Evolutionary conservation across 2,329 filamentous ascomycete species (phyloP), one percentile per base, ranked within the genome.

Genomic region (Metarhizium guizhouense): DNA sequence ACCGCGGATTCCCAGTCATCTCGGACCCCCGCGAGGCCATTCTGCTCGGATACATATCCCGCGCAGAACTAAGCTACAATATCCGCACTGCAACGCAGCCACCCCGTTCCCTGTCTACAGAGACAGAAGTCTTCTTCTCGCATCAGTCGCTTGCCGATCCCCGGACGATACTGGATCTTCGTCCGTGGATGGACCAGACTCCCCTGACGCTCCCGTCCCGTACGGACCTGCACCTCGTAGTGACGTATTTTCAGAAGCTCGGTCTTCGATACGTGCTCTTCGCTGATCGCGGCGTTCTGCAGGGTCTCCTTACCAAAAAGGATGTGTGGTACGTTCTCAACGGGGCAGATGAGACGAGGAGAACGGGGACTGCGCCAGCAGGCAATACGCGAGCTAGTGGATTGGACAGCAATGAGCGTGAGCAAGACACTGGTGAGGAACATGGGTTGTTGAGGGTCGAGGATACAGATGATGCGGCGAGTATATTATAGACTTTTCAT

Each of bases 101-200:
- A 6, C 78, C 83, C 7, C 79, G 84, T 47, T 79, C 77, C 51
- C 76, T 95, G 1, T 77, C 85, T 0, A 77, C 80, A 1, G 84
- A 87, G 58, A 88, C 91, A 0, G 88, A 93, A 67, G 86, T 87
- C 47, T 91, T 88, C 71, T 96, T 99, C 72, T 80, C 83, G 1
- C 89, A 95, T 67, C 88, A 92, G 65, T 86, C 88, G 2, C 84
- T 93, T 54, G 86, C 87, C 1, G 90, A 95, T 64, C 87, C 89
- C 0, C 76, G 80, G 20, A 80, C 83, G 16, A 91, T 87, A 1
- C 83, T 99, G 43, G 94, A 99, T 71, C 79, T 99, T 11, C 80
- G 93, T 7, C 92, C 92, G 2, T 99, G 94, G 94, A 96, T 99
- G 91, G 94, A 99, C 70, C 93, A 96, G 70, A 99, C 94, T 0